Percentiles rank a stretch among this genome's conserved stretches.
phyloP scores from a whole-genome alignment of 2,329 filamentous ascomycete species.

The Pseudogymnoascus sp. region DNA sequence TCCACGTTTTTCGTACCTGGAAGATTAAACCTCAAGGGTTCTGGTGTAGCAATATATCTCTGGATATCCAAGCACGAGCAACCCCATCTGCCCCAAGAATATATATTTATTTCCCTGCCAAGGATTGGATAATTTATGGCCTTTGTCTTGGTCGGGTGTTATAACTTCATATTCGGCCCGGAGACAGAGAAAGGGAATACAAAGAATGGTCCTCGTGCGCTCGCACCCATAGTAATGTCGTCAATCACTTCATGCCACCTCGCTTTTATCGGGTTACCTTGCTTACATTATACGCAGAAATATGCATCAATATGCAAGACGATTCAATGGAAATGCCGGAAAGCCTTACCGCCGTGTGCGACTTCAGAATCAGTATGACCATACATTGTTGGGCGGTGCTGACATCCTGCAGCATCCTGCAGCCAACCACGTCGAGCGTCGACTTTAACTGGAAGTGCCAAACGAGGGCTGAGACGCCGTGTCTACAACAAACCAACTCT shows the following conservation, averaged over 20 bases:
- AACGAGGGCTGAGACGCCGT: constrained; percentile 1
- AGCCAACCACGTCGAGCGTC: not conserved
- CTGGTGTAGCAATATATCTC: not conserved
- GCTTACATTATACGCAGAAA: not conserved
- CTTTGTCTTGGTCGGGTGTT: not conserved
- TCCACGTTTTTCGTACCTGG: not conserved
- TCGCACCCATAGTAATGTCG: not conserved
- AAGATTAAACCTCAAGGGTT: not conserved
- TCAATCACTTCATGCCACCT: not conserved
- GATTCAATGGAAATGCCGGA: not conserved
- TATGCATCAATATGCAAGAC: not conserved
- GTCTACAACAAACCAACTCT: not conserved
- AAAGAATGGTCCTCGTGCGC: not conserved
- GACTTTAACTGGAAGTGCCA: not conserved
- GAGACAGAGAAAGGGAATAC: not conserved
- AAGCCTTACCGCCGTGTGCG: not conserved
- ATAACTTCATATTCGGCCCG: not conserved
- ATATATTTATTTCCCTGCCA: not conserved
- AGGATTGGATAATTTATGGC: not conserved
- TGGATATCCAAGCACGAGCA: not conserved
- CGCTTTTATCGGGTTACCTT: not conserved
- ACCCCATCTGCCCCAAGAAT: not conserved
- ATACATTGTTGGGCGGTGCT: not conserved
- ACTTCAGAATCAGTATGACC: not conserved
- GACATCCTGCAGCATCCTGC: not conserved